phyloP scores from a whole-genome alignment of 2,329 filamentous ascomycete species.

The Helicocarpus griseus region DNA sequence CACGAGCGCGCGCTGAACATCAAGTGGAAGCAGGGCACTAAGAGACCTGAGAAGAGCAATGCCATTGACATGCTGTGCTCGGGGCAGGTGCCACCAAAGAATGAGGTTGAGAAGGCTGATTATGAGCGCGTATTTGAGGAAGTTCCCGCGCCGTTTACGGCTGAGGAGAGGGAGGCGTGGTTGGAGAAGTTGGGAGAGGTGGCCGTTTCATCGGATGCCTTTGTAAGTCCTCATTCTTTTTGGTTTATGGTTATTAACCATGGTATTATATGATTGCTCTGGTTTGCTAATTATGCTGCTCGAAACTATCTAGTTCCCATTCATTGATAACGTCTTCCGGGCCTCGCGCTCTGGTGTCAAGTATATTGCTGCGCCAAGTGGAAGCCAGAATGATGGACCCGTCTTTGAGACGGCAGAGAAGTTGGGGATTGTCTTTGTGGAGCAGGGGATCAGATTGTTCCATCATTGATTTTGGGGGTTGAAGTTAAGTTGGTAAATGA shows the following conservation, averaged over 20 bases:
- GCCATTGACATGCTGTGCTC: constrained; percentile 92
- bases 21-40: constrained; percentile 96
- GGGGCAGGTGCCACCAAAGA: constrained; percentile 76
- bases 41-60: constrained; percentile 95
- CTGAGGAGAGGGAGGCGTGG: constrained; percentile 79
- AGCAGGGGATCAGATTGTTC: constrained; percentile 90
- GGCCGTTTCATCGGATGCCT: constrained; percentile 86
- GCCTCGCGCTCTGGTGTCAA: constrained; percentile 81
- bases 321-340: constrained; percentile 95
- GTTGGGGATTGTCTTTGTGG: constrained; percentile 84
- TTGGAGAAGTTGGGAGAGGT: constrained; percentile 65
- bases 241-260: background rate
- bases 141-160: constrained; percentile 71
- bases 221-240: constrained; percentile 57
- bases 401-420: constrained; percentile 77
- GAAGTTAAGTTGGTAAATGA: too few species aligned
- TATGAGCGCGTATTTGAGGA: constrained; percentile 89
- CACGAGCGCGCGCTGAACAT: constrained; percentile 78
- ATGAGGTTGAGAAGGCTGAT: constrained; percentile 70
- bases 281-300: background rate
- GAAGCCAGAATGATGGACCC: constrained; percentile 47
- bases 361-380: constrained; percentile 88
- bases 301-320: constrained; percentile 64
- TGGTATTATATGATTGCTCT: background rate
- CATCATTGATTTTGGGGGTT: constrained; percentile 73